Conservation (phyloP, 768 basidiomycete species). For the Boletales sp. region DNA sequence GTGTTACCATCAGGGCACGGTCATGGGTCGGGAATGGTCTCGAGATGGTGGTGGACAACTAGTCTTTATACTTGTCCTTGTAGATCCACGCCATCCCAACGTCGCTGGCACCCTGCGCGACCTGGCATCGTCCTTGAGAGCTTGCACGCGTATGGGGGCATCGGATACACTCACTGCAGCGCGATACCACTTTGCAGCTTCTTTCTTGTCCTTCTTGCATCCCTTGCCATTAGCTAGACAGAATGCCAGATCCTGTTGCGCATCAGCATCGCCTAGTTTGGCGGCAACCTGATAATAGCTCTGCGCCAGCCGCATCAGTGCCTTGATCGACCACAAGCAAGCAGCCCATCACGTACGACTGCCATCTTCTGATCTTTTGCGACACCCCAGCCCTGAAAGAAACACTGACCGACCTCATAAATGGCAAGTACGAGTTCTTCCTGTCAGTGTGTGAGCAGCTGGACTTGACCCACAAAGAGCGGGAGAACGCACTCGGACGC, state of each 20-base stretch:
- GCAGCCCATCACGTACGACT: conserved; percentile 48
- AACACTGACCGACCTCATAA: conserved; percentile 90
- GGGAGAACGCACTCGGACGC: conserved; percentile 45
- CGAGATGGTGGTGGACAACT: background rate
- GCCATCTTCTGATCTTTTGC: conserved; percentile 87
- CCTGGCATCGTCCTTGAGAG: conserved; percentile 31
- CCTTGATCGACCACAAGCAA: background rate
- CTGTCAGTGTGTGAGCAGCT: conserved; percentile 30
- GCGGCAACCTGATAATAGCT: conserved; percentile 86
- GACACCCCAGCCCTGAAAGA: conserved; percentile 91
- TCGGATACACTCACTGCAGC: conserved; percentile 56
- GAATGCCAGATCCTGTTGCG: conserved; percentile 82
- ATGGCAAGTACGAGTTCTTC: conserved; percentile 84
- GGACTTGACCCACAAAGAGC: background rate
- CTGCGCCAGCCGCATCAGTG: conserved; percentile 32
- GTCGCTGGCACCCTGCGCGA: conserved; percentile 72
- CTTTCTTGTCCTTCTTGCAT: conserved; percentile 83
- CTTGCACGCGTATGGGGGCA: background rate
- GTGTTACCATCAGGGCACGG: background rate
- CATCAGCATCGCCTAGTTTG: conserved; percentile 79
- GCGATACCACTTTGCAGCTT: conserved; percentile 88
- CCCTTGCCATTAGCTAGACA: conserved; percentile 85
- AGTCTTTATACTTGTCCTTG: conserved; percentile 68
- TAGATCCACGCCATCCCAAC: conserved; percentile 89
- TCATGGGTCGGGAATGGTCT: background rate